Conservation (phyloP, 495 filamentous ascomycete genomes). For the Thermochaetoides thermophila region DNA sequence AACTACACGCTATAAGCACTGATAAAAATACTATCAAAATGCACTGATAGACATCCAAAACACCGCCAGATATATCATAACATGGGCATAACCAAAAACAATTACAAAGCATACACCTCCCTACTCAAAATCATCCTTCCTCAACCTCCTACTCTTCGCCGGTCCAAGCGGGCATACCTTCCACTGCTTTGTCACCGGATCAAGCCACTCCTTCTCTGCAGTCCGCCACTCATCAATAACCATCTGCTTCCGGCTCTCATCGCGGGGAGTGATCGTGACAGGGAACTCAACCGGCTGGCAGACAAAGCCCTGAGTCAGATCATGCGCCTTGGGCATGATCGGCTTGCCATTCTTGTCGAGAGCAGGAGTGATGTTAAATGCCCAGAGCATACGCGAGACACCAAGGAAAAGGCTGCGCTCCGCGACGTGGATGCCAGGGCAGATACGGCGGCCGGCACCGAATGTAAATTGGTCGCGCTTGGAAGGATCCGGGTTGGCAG, state of each 20-base stretch:
- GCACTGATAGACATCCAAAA: no score
- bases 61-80: no score
- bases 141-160: slow-evolving; percentile 7
- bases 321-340: slow-evolving; percentile 26
- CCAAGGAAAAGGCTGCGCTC: slow-evolving; percentile 39
- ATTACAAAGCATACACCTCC: no score
- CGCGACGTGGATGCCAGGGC: slow-evolving; percentile 43
- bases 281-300: slow-evolving; percentile 27
- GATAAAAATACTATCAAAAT: no score
- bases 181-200: slow-evolving; percentile 21
- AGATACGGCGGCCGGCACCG: slow-evolving; percentile 45
- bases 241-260: slow-evolving; percentile 13
- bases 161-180: slow-evolving; percentile 7
- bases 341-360: slow-evolving; percentile 18
- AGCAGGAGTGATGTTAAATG: slow-evolving; percentile 31
- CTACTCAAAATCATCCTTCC: no score
- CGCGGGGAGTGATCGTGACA: slow-evolving; percentile 21
- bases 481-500: slow-evolving; percentile 18
- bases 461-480: slow-evolving; percentile 36
- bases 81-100: no score
- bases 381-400: slow-evolving; percentile 38
- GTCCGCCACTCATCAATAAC: slow-evolving; percentile 22
- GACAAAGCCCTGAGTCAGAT: slow-evolving; percentile 29
- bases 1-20: no score
- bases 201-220: slow-evolving; percentile 20